phyloP scores from a whole-genome alignment of 2,329 filamentous ascomycete genomes.

The Dichotomopilus funicola region DNA sequence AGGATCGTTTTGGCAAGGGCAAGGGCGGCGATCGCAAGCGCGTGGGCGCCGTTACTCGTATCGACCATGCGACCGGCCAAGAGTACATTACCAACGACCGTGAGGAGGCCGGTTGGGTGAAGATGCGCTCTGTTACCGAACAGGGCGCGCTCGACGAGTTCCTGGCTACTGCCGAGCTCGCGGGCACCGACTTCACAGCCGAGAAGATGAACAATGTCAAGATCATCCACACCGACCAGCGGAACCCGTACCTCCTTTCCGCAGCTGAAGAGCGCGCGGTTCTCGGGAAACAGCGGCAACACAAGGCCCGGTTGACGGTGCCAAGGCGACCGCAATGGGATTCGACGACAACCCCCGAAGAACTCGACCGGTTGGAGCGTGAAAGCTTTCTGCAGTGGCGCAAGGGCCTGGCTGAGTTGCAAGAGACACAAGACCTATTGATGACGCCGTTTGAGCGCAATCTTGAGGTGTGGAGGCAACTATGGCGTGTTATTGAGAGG shows the following conservation, averaged over 20 bases:
- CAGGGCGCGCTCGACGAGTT: slow-evolving; percentile 97
- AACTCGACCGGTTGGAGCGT: slow-evolving; percentile 73
- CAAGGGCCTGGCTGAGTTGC: slow-evolving; percentile 80
- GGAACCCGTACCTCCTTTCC: slow-evolving; percentile 88
- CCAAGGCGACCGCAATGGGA: slow-evolving; percentile 89
- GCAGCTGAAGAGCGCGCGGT: slow-evolving; percentile 74
- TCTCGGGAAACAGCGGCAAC: slow-evolving; percentile 74
- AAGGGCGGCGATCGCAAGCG: slow-evolving; percentile 80
- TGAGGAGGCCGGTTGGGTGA: slow-evolving; percentile 92
- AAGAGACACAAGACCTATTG: slow-evolving; percentile 87
- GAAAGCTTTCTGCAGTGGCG: slow-evolving; percentile 83
- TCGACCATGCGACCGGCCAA: slow-evolving; percentile 74
- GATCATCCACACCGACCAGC: slow-evolving; percentile 94
- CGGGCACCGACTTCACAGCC: slow-evolving; percentile 97
- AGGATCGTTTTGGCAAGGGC: slow-evolving; percentile 92
- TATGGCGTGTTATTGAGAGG: slow-evolving; percentile 96
- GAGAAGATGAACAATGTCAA: slow-evolving; percentile 99
- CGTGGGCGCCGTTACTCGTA: slow-evolving; percentile 52
- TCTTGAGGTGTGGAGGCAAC: slow-evolving; percentile 91
- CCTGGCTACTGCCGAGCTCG: slow-evolving; percentile 86
- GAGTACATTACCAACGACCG: slow-evolving; percentile 88
- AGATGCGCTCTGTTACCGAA: slow-evolving; percentile 98
- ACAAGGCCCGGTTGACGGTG: slow-evolving; percentile 74
- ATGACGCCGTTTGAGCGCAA: slow-evolving; percentile 99
- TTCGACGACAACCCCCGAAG: slow-evolving; percentile 69